phyloP scores from a whole-genome alignment of 768 basidiomycete species.

The Suillus fuscotomentosus region DNA sequence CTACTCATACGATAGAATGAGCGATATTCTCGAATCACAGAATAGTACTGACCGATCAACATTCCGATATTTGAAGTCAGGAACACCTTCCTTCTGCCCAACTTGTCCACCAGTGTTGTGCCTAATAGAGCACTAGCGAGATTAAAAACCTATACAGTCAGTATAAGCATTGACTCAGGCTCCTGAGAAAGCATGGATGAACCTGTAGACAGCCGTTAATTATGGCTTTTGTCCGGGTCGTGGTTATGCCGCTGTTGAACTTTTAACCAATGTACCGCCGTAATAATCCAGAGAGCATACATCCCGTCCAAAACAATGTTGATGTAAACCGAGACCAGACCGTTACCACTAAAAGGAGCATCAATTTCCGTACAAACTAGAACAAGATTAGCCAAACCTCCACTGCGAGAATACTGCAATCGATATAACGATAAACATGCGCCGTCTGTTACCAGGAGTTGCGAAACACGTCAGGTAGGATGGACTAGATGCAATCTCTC shows the following conservation, averaged over 20 bases:
- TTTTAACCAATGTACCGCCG: background rate
- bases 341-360: constrained; percentile 49
- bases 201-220: constrained; percentile 68
- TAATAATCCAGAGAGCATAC: background rate
- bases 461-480: constrained; percentile 53
- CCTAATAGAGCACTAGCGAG: constrained; percentile 56
- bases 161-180: background rate
- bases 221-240: constrained; percentile 50
- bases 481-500: constrained; percentile 46
- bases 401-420: constrained; percentile 75
- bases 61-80: constrained; percentile 61
- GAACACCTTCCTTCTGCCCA: constrained; percentile 70
- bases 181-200: constrained; percentile 7
- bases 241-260: constrained; percentile 41
- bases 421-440: constrained; percentile 66
- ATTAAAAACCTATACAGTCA: constrained; percentile 52
- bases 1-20: constrained; percentile 17
- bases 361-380: background rate
- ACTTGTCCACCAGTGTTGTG: constrained; percentile 61
- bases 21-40: background rate
- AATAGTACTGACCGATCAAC: constrained; percentile 43
- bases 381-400: constrained; percentile 42
- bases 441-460: constrained; percentile 65
- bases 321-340: constrained; percentile 73
- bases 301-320: constrained; percentile 64